Conservation (phyloP, 768 basidiomycete species). For the Lentinula sp. region DNA sequence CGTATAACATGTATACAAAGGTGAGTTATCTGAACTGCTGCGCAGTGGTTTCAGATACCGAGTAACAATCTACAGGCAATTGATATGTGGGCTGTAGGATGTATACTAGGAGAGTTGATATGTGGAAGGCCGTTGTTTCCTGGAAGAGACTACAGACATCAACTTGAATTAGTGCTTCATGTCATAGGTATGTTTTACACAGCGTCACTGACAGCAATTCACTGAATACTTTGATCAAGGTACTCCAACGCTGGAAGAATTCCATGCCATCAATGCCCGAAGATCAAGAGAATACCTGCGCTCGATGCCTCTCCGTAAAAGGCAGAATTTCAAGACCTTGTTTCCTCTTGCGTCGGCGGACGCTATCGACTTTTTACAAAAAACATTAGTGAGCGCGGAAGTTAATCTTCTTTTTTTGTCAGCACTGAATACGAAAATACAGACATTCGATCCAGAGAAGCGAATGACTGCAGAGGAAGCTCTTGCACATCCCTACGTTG, state of each 20-base stretch:
- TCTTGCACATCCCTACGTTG: conserved; percentile 75
- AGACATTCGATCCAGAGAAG: conserved; percentile 88
- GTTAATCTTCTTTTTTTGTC: conserved; percentile 24
- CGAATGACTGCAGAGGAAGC: conserved; percentile 80
- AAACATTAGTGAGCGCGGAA: conserved; percentile 49
- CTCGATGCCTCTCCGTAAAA: conserved; percentile 78
- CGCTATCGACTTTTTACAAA: conserved; percentile 67
- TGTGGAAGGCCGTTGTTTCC: conserved; percentile 82
- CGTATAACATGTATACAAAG: conserved; percentile 85
- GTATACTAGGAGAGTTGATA: conserved; percentile 78
- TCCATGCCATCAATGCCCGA: conserved; percentile 81
- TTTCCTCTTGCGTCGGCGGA: conserved; percentile 75
- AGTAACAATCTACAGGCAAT: conserved; percentile 36
- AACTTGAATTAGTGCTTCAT: conserved; percentile 83
- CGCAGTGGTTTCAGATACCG: conserved; percentile 7
- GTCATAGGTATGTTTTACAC: conserved; percentile 23
- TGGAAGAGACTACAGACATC: conserved; percentile 82
- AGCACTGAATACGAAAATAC: not conserved
- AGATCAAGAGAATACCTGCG: conserved; percentile 86
- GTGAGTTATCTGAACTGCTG: conserved; percentile 19
- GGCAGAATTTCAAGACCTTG: conserved; percentile 58
- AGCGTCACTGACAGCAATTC: not conserved
- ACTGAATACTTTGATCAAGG: conserved; percentile 23
- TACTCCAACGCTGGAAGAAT: conserved; percentile 86
- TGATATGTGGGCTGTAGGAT: conserved; percentile 72